A percentile compares a stretch with the other conserved stretches of the same genome.
Evolutionary conservation across 2,329 filamentous ascomycete genomes (phyloP).

Genomic region (Colletotrichum sp.): DNA sequence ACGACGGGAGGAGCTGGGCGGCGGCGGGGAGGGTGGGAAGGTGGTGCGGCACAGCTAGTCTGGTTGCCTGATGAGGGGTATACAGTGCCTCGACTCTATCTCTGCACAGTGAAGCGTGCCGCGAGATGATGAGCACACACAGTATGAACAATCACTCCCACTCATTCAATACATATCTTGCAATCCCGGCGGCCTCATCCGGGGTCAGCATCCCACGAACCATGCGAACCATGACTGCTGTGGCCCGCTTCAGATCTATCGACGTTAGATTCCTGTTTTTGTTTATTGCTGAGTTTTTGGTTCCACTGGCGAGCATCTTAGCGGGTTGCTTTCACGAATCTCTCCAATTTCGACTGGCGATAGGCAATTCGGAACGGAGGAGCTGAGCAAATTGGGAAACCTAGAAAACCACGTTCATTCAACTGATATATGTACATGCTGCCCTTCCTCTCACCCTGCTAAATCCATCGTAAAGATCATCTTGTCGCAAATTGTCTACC

Average conservation of each 20-base stretch:
- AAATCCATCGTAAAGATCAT: neutral
- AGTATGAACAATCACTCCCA: neutral
- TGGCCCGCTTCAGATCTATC: neutral
- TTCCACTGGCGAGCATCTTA: neutral
- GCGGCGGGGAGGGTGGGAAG: neutral
- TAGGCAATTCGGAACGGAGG: neutral
- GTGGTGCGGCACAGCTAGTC: slow-evolving; percentile 3
- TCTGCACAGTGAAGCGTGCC: neutral
- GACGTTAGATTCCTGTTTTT: neutral
- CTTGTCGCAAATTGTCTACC: neutral
- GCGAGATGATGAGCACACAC: rapidly evolving
- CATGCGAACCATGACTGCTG: neutral
- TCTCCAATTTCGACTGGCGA: neutral
- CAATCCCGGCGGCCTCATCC: neutral
- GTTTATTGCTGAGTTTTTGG: rapidly evolving
- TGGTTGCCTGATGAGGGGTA: neutral
- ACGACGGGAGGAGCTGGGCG: neutral
- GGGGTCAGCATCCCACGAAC: neutral
- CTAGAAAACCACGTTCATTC: neutral
- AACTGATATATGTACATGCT: neutral
- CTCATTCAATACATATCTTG: neutral
- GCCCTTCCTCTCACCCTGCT: neutral
- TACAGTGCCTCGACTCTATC: neutral
- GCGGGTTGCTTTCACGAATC: neutral
- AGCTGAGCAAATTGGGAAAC: neutral